These are phyloP conservation scores for Dentipellis sp. DNA, from an alignment of 768 basidiomycete genomes.

Conservation along the genomic window DNA sequence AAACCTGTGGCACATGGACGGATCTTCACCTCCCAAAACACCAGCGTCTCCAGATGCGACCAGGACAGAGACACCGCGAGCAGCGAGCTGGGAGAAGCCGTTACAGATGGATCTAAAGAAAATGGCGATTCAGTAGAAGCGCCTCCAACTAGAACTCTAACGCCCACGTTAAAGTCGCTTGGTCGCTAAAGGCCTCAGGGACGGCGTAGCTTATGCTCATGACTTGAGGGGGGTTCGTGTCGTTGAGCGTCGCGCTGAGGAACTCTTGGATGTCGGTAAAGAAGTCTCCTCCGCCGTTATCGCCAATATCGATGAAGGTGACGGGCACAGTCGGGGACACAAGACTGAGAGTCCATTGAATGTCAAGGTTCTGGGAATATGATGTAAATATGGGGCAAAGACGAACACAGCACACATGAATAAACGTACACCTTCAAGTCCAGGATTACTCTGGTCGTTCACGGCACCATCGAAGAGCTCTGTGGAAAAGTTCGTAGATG, in stretches of 20 bases:
- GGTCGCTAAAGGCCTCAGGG: too few species aligned
- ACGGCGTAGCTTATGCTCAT: too few species aligned
- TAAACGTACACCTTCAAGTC: not conserved
- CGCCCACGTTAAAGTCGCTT: too few species aligned
- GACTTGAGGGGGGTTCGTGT: too few species aligned
- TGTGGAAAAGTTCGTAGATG: constrained; percentile 3
- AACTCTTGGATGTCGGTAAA: not conserved
- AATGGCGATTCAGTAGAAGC: too few species aligned
- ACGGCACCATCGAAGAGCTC: constrained; percentile 16
- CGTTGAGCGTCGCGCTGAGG: too few species aligned
- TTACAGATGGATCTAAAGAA: constrained; percentile 27
- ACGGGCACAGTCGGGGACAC: constrained; percentile 16
- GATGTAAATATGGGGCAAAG: not conserved
- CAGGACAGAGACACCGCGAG: constrained; percentile 26
- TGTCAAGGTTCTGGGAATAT: constrained; percentile 24
- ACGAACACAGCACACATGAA: too few species aligned
- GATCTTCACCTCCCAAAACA: constrained; percentile 21
- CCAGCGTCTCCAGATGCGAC: constrained; percentile 31
- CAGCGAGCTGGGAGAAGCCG: constrained; percentile 25
- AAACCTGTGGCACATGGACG: constrained; percentile 20
- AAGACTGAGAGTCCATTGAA: constrained; percentile 27
- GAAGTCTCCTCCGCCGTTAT: constrained; percentile 6
- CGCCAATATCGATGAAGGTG: constrained; percentile 19
- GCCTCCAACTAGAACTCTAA: too few species aligned
- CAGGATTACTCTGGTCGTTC: constrained; percentile 14